A percentile compares a stretch with the other conserved stretches of the same genome.
phyloP scores from a whole-genome alignment of 768 basidiomycete species.

The Tulasnella sp. region DNA sequence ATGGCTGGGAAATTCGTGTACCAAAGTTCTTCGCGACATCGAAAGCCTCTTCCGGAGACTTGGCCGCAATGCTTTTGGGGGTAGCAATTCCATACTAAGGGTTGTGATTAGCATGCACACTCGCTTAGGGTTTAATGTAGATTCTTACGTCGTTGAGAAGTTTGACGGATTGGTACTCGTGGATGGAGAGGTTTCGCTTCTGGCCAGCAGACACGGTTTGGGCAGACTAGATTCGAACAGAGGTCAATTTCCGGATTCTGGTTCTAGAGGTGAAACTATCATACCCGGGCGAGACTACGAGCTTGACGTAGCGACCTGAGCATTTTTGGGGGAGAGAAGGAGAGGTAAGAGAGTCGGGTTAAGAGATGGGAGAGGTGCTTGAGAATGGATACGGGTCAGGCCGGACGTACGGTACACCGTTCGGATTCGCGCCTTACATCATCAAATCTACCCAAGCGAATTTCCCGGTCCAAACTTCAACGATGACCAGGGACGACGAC shows the following conservation, averaged over 20 bases:
- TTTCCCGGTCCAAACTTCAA: slow-evolving; percentile 9
- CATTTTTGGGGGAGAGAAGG: slow-evolving; percentile 48
- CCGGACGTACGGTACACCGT: slow-evolving; percentile 17
- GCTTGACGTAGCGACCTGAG: slow-evolving; percentile 64
- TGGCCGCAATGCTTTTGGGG: slow-evolving; percentile 84
- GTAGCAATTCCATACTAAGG: slow-evolving; percentile 92
- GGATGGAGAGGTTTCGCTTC: slow-evolving; percentile 90
- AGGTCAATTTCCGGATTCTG: background rate
- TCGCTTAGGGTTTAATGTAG: background rate
- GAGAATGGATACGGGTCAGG: slow-evolving; percentile 18
- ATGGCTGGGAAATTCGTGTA: slow-evolving; percentile 36
- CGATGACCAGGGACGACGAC: slow-evolving; percentile 22
- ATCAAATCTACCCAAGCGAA: background rate
- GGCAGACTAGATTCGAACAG: slow-evolving; percentile 3
- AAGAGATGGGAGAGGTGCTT: slow-evolving; percentile 22
- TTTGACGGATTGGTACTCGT: slow-evolving; percentile 96
- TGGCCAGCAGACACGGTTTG: slow-evolving; percentile 65
- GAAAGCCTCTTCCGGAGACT: slow-evolving; percentile 83
- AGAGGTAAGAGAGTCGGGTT: slow-evolving; percentile 25
- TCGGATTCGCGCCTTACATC: slow-evolving; percentile 13
- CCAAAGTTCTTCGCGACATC: slow-evolving; percentile 87
- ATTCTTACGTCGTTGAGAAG: slow-evolving; percentile 81
- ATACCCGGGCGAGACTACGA: slow-evolving; percentile 60
- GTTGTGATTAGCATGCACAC: background rate
- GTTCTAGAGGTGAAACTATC: slow-evolving; percentile 32